Base-by-base conservation (phyloP, 169 alveolate genomes). In the Plasmodium vivax region DNA sequence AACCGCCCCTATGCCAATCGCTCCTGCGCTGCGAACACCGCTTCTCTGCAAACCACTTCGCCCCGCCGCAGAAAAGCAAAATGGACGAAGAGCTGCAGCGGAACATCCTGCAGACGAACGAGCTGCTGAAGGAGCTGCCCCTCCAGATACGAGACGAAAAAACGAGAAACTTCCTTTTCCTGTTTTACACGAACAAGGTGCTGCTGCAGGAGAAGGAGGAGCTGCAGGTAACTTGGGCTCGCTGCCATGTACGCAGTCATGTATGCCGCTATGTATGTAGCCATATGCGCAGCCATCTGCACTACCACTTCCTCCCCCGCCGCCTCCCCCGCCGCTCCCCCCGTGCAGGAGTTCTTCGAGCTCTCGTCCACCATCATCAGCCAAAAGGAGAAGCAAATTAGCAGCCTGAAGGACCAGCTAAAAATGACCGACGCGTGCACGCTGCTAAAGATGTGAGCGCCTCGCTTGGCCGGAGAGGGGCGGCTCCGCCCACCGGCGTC, bases 171-270 rank as follows among this genome's bases (percentile, higher is more conserved):
- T 85, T 85, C 43, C 23, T 85, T 16, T 85, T 73, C 41, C 45
- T 85, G 27, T 85, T 85, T 27, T 85, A 85, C 41, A 85, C 93
- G 7, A 85, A 85, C 85, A 85, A 73, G 23, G 80, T 85, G 9
- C 45, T 85, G n/a, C 23, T 85, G 47, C 93, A 85, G 43, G 93
- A 85, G 19, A 73, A 75, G 58, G 93, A 85, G 47, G 93, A 85
- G 16, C 84, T 85, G 0, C 93, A 85, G 84, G 93, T 85, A 85
- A 4, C 5, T 43, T 2, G 7, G 16, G 6, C n/a, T 45, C n/a
- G n/a, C n/a, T n/a, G n/a, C n/a, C n/a, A n/a, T n/a, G n/a, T n/a
- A n/a, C n/a, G 45, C 3, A 38, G 45, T 8, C 45, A 38, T 4
- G 45, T 38, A 3, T 38, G 54, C 0, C 6, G 16, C 54, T 14